These are phyloP conservation scores for Raffaelea arxii DNA, from an alignment of 2,329 filamentous ascomycete genomes.

Conservation along the genomic window DNA sequence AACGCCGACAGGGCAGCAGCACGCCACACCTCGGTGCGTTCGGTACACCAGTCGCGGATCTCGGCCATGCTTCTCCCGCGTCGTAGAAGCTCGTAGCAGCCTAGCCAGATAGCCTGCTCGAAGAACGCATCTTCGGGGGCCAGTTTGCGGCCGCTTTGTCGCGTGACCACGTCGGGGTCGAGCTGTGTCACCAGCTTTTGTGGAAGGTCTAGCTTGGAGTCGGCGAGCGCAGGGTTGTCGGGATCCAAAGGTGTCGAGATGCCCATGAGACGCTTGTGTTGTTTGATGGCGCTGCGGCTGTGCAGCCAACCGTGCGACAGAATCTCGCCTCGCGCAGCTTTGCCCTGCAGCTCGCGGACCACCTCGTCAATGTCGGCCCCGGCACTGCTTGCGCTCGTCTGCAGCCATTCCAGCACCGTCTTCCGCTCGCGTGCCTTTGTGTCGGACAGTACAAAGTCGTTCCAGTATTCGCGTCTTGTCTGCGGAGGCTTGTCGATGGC, in stretches of 20 bases:
- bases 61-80: conserved; percentile 66
- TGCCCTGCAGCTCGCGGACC: conserved; percentile 64
- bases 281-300: conserved; percentile 82
- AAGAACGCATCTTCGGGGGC: conserved; percentile 80
- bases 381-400: conserved; percentile 62
- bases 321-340: conserved; percentile 68
- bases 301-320: conserved; percentile 88
- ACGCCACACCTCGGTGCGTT: conserved; percentile 81
- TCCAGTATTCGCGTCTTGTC: conserved; percentile 39
- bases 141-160: conserved; percentile 61
- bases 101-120: conserved; percentile 83
- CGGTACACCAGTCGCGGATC: conserved; percentile 77
- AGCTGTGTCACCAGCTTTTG: conserved; percentile 72
- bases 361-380: conserved; percentile 65
- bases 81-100: conserved; percentile 87
- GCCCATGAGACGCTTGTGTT: conserved; percentile 69
- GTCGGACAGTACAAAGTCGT: conserved; percentile 66
- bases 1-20: conserved; percentile 71
- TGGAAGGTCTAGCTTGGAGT: conserved; percentile 47
- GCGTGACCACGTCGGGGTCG: conserved; percentile 79
- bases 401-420: conserved; percentile 76
- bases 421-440: conserved; percentile 67
- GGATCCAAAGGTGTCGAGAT: conserved; percentile 58
- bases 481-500: conserved; percentile 14
- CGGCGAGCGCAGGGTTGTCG: conserved; percentile 44